Evolutionary conservation across 1,284 basidiomycete species (phyloP), one percentile per base, ranked within the genome.

Genomic region (Exobasidium rhododendri): DNA sequence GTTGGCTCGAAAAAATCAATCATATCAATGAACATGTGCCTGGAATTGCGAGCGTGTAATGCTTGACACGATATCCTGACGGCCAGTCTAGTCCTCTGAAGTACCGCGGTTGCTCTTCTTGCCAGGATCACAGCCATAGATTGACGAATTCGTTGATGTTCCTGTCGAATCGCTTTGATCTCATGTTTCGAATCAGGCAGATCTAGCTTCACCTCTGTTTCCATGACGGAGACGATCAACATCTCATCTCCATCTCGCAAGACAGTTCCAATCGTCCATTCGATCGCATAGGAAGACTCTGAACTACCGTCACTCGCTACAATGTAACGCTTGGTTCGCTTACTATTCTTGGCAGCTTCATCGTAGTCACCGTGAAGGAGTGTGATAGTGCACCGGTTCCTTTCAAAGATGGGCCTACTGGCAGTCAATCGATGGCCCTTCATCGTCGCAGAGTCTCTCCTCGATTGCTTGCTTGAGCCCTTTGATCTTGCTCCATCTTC

Each of bases 241-340:
- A 70, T 76, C 59, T 79, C 77, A 78, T 98, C 94, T 0, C 94
- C 94, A 80, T 97, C 94, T 65, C 93, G 83, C 63, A 97, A 82
- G 0, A 97, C 94, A 0, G 94, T 97, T 4, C 94, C 94, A 64
- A 97, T 94, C 0, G 90, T 92, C 75, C 78, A 78, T 49, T 76
- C 77, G 17, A 72, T 67, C 11, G 71, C 77, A 35, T 76, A 77
- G 6, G 71, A 71, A 0, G 76, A 69, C 26, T 74, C 74, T 49
- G 96, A 90, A 67, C 90, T 92, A 71, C 97, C 80, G 84, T 98
- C 94, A 74, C 91, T 94, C 2, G 92, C 90, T 20, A 97, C 89
- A 4, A 97, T 84, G 80, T 97, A 98, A 49, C 85, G 84, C 72
- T 87, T 86, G 65, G 83, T 80, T 32, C 85, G 84, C 69, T 89